Percentiles rank a stretch among this genome's conserved stretches.
Evolutionary conservation across 495 filamentous ascomycete genomes (phyloP).

Genomic region (Tuber magnatum): DNA sequence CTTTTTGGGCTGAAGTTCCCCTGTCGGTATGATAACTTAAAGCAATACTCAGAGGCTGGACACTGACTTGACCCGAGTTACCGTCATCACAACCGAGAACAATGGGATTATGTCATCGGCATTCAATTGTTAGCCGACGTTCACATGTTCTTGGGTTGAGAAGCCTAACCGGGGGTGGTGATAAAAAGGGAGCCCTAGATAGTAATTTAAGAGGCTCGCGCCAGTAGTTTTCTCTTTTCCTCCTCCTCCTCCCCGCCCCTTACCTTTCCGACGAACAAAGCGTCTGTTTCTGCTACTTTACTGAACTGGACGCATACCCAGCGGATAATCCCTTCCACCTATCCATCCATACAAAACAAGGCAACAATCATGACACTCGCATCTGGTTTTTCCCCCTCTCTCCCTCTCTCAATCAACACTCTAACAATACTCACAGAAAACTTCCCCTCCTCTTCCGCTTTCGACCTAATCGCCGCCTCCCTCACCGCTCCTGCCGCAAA

Average conservation of each 20-base stretch:
- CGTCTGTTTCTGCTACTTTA: background rate
- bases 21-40: too few species aligned
- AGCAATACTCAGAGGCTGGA: too few species aligned
- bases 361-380: conserved; percentile 17
- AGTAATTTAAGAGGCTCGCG: background rate
- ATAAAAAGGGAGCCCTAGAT: background rate
- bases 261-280: background rate
- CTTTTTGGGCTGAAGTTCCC: background rate
- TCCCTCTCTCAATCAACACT: background rate
- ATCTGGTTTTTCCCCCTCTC: conserved; percentile 6
- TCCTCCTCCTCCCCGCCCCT: background rate
- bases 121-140: background rate
- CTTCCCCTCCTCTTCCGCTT: conserved; percentile 88
- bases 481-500: conserved; percentile 61
- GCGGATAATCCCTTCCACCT: background rate
- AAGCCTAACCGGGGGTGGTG: background rate
- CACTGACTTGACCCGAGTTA: background rate
- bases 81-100: background rate
- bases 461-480: conserved; percentile 75
- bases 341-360: background rate
- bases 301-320: background rate
- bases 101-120: background rate
- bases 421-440: conserved; percentile 50
- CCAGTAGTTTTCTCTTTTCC: background rate
- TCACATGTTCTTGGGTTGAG: background rate